Conservation (phyloP, 2,329 filamentous ascomycete genomes). For the Neoscytalidium dimidiatum region DNA sequence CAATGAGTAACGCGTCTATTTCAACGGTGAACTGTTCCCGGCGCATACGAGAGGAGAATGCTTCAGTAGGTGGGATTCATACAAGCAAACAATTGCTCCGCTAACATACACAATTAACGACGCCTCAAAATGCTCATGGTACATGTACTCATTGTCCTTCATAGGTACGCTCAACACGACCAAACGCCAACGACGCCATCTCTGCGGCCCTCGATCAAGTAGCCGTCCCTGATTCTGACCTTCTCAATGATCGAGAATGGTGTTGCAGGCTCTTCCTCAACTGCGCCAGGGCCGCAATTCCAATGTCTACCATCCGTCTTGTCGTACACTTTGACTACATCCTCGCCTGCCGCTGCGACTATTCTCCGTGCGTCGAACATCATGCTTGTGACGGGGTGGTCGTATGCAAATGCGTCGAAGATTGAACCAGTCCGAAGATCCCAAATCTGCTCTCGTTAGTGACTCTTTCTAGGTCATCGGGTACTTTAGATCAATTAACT, state of each 20-base stretch:
- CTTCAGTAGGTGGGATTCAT: not conserved
- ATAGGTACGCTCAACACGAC: conserved; percentile 43
- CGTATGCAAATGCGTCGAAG: conserved; percentile 93
- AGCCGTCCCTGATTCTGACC: conserved; percentile 90
- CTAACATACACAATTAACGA: conserved; percentile 6
- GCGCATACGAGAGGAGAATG: not conserved
- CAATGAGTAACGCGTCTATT: too few species aligned
- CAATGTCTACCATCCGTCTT: conserved; percentile 95
- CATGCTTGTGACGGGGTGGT: conserved; percentile 89
- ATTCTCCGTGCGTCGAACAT: conserved; percentile 94
- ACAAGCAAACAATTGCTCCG: not conserved
- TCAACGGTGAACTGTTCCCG: too few species aligned
- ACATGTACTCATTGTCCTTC: not conserved
- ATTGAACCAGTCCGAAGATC: conserved; percentile 95
- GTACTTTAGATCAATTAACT: conserved; percentile 43
- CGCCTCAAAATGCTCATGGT: conserved; percentile 7
- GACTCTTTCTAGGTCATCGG: not conserved
- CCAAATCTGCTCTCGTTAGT: conserved; percentile 73
- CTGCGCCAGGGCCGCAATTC: conserved; percentile 87
- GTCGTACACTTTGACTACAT: conserved; percentile 97
- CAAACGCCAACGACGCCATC: conserved; percentile 90
- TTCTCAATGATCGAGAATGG: conserved; percentile 65
- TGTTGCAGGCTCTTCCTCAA: conserved; percentile 64
- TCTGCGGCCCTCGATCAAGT: conserved; percentile 84
- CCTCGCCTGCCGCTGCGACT: conserved; percentile 84